These are phyloP conservation scores for Clonostachys chloroleuca DNA, from an alignment of 2,329 filamentous ascomycete species.

Conservation along the genomic window DNA sequence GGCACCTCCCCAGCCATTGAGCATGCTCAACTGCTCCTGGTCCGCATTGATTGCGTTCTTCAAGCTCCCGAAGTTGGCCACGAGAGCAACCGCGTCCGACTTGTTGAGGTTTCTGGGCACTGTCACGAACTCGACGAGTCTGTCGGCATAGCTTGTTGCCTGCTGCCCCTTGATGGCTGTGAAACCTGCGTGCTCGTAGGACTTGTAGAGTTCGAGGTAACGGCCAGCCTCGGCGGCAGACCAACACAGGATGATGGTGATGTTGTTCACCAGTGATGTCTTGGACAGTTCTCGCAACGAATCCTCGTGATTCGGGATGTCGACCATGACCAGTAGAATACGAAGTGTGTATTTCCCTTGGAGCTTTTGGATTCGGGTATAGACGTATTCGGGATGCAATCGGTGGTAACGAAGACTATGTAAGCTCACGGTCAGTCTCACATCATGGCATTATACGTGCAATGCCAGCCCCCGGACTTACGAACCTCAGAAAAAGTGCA, in stretches of 20 bases:
- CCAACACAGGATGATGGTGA: conserved; percentile 92
- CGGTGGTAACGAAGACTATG: conserved; percentile 87
- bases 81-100: conserved; percentile 84
- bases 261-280: conserved; percentile 85
- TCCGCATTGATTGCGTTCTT: conserved; percentile 83
- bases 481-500: conserved; percentile 74
- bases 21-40: conserved; percentile 75
- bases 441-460: not conserved
- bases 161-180: conserved; percentile 83
- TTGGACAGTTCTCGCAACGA: conserved; percentile 86
- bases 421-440: conserved; percentile 1
- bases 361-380: conserved; percentile 81
- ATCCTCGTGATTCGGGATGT: conserved; percentile 93
- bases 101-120: conserved; percentile 89
- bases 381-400: conserved; percentile 96
- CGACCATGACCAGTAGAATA: conserved; percentile 84
- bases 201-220: conserved; percentile 94
- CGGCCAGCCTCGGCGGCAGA: conserved; percentile 87
- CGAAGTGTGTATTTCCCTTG: conserved; percentile 84
- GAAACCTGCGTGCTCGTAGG: conserved; percentile 79
- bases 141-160: conserved; percentile 77
- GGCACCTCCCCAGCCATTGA: conserved; percentile 93
- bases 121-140: conserved; percentile 88
- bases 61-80: conserved; percentile 88
- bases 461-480: not conserved